These are phyloP conservation scores for Ligustrum vulgare DNA, from an alignment of 257 asterid genomes.

Conservation along the genomic window DNA sequence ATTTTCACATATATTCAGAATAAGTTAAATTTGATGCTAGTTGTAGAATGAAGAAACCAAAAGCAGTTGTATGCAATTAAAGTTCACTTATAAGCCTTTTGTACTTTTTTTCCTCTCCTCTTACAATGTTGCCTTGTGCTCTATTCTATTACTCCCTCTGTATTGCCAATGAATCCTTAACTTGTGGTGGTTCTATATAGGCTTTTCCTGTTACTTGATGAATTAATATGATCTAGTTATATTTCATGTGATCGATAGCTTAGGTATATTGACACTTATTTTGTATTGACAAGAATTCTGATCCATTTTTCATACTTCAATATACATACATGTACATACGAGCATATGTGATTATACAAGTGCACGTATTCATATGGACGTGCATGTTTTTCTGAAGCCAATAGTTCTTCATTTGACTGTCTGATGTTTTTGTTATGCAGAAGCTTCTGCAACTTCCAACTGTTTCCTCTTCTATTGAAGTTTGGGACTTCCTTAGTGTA, in stretches of 20 bases:
- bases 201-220: background rate
- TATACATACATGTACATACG: background rate
- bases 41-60: background rate
- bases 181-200: background rate
- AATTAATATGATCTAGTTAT: background rate
- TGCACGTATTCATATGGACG: background rate
- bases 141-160: background rate
- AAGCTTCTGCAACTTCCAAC: constrained; percentile 86
- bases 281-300: background rate
- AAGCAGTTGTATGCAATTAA: background rate
- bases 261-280: background rate
- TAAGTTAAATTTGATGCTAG: background rate
- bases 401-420: background rate
- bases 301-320: background rate
- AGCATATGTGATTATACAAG: background rate
- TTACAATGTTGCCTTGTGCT: background rate
- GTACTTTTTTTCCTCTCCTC: background rate
- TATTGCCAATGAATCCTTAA: background rate
- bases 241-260: background rate
- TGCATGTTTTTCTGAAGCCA: background rate
- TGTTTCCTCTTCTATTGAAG: constrained; percentile 86
- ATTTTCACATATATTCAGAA: background rate
- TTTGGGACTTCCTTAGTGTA: constrained; percentile 98
- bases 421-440: constrained; percentile 44
- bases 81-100: too few species aligned